Percentiles rank a stretch among this genome's conserved stretches.
Evolutionary conservation across 768 basidiomycete species (phyloP).

Genomic region (Amanita pallidorosea): DNA sequence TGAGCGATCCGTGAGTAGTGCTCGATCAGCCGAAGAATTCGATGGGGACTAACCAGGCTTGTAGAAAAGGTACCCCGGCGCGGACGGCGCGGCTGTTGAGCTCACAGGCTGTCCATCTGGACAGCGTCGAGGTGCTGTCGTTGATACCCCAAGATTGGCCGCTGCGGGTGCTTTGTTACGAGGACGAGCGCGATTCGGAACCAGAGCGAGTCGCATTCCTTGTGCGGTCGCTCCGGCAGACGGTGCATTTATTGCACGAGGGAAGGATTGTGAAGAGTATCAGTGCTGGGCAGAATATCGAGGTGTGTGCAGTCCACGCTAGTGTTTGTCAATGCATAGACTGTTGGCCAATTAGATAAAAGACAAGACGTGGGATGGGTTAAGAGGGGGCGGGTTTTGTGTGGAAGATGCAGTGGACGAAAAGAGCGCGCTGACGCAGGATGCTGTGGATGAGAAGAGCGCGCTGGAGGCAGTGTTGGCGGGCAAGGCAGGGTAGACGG

Average conservation of each 20-base stretch:
- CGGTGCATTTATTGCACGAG: slow-evolving; percentile 60
- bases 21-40: not conserved
- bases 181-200: too few species aligned
- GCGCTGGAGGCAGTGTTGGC: slow-evolving; percentile 9
- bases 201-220: slow-evolving; percentile 39
- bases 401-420: slow-evolving; percentile 30
- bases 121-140: slow-evolving; percentile 62
- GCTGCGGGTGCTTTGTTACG: slow-evolving; percentile 46
- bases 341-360: slow-evolving; percentile 28
- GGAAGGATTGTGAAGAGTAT: slow-evolving; percentile 71
- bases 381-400: slow-evolving; percentile 43
- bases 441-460: slow-evolving; percentile 32
- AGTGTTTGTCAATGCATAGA: not conserved
- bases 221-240: slow-evolving; percentile 64
- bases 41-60: not conserved
- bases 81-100: slow-evolving; percentile 63
- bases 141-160: slow-evolving; percentile 72
- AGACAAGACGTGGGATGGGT: slow-evolving; percentile 44
- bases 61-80: slow-evolving; percentile 40
- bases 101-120: slow-evolving; percentile 72
- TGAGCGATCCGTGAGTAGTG: slow-evolving; percentile 50
- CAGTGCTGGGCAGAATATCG: slow-evolving; percentile 70
- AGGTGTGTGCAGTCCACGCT: slow-evolving; percentile 22
- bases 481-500: too few species aligned
- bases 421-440: slow-evolving; percentile 38